Conservation (phyloP, 2,329 filamentous ascomycete species). For the Phialocephala subalpina region DNA sequence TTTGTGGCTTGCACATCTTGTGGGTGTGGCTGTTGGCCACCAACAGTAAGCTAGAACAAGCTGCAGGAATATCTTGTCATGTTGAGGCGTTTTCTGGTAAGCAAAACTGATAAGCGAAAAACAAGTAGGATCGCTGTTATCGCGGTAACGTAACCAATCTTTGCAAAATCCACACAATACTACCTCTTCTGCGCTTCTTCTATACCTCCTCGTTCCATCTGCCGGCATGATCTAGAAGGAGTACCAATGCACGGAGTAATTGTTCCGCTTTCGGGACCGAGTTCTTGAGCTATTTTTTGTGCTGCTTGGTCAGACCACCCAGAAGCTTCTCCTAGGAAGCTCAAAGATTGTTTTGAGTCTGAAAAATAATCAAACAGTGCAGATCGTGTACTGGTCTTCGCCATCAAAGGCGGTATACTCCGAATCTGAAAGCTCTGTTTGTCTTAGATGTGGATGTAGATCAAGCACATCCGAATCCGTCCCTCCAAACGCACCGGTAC, state of each 20-base stretch:
- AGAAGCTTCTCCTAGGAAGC: too few relatives aligned
- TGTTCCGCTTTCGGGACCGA: neutral
- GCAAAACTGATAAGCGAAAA: neutral
- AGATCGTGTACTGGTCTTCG: too few relatives aligned
- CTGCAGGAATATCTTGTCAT: constrained; percentile 1
- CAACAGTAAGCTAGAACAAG: neutral
- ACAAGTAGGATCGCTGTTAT: neutral
- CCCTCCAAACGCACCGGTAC: too few relatives aligned
- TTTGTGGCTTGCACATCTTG: neutral
- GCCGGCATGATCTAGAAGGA: neutral
- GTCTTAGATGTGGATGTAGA: too few relatives aligned
- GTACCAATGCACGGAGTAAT: neutral
- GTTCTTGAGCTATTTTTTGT: neutral
- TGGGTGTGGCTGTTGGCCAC: neutral
- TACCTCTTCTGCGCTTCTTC: neutral
- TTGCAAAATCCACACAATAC: neutral
- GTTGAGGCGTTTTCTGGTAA: neutral
- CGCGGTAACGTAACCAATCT: neutral
- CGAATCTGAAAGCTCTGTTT: too few relatives aligned
- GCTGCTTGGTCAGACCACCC: too few relatives aligned
- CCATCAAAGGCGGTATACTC: too few relatives aligned
- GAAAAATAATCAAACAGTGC: too few relatives aligned
- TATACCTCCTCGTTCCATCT: neutral
- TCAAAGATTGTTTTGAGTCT: too few relatives aligned
- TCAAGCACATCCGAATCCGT: too few relatives aligned